Conservation (phyloP, 2,329 filamentous ascomycete species). For the Ceratocystis albifundus region DNA sequence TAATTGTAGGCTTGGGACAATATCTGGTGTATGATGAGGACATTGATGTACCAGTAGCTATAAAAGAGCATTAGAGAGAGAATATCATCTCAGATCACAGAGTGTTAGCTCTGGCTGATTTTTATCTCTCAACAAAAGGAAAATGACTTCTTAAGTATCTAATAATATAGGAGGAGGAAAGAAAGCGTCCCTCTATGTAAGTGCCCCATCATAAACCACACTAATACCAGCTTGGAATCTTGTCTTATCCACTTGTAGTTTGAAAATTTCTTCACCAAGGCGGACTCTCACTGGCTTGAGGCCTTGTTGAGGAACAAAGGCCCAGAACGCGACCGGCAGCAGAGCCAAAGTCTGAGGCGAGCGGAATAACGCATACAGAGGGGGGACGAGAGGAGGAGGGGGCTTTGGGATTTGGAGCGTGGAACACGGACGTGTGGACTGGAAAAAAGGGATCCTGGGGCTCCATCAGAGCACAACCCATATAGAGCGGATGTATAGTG, state of each 20-base stretch:
- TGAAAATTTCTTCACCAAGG: constrained; percentile 21
- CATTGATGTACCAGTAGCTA: too few species aligned
- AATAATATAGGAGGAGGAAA: neutral
- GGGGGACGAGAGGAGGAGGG: neutral
- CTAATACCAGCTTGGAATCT: neutral
- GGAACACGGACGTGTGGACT: neutral
- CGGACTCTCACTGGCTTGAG: constrained; percentile 16
- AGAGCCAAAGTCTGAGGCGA: neutral
- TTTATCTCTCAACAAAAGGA: too few species aligned
- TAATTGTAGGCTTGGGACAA: too few species aligned
- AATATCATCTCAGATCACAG: too few species aligned
- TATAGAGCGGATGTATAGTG: neutral
- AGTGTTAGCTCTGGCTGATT: too few species aligned
- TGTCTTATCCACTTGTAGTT: constrained; percentile 6
- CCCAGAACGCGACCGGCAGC: neutral
- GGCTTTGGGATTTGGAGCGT: neutral
- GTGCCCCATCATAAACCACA: neutral
- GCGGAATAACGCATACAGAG: constrained; percentile 5
- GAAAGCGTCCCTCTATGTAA: neutral
- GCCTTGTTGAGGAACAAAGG: neutral
- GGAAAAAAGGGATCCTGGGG: neutral
- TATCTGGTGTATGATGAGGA: too few species aligned
- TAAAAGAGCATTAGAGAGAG: too few species aligned
- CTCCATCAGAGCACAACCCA: neutral
- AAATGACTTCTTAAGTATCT: neutral